Evolutionary conservation across 805 yeast genomes (phyloP).

Genomic region (Wickerhamomyces ciferrii): DNA sequence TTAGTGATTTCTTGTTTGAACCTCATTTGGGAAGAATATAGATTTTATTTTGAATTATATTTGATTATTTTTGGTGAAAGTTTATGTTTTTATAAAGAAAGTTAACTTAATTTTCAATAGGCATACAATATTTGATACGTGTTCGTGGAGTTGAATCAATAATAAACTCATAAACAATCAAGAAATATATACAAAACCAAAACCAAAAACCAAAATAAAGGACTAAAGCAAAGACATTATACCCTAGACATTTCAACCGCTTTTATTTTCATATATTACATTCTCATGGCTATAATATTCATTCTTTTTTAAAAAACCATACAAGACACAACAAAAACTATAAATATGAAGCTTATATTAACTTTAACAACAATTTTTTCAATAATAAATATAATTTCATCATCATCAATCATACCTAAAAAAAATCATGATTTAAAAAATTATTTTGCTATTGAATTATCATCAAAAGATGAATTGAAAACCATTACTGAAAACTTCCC

Average conservation of each 20-base stretch:
- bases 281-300: not conserved
- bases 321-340: not conserved
- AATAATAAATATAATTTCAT: not conserved
- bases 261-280: no score
- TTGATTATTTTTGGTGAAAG: no score
- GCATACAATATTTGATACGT: not conserved
- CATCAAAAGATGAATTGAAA: conserved; percentile 26
- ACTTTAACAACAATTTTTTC: not conserved
- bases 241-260: no score
- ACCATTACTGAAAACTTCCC: conserved; percentile 31
- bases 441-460: conserved; percentile 61
- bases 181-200: no score
- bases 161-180: no score
- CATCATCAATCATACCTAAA: conserved; percentile 23
- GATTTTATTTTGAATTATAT: no score
- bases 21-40: not conserved
- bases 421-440: conserved; percentile 46
- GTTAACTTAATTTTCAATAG: no score
- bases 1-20: not conserved
- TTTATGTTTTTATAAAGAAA: no score
- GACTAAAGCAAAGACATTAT: no score
- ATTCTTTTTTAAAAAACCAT: not conserved
- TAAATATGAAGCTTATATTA: not conserved
- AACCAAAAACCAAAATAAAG: no score
- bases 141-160: not conserved